phyloP scores from a whole-genome alignment of 768 basidiomycete species.

The Pisolithus marmoratus region DNA sequence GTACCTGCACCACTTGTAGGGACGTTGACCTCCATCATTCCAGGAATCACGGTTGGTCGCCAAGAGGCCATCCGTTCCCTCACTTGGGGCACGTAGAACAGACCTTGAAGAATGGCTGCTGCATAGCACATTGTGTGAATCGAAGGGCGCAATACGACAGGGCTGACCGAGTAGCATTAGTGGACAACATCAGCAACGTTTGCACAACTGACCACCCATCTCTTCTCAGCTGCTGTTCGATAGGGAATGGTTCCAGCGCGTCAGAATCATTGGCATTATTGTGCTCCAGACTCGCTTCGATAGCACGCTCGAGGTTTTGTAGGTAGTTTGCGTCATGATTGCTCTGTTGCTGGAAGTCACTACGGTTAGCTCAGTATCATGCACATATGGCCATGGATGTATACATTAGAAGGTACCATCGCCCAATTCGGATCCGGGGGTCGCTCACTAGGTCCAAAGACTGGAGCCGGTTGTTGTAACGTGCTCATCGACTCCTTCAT shows the following conservation, averaged over 20 bases:
- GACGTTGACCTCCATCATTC: constrained; percentile 13
- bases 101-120: constrained; percentile 46
- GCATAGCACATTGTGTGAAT: constrained; percentile 48
- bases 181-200: not conserved
- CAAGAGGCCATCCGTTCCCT: constrained; percentile 37
- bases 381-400: not conserved
- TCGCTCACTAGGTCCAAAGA: constrained; percentile 45
- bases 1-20: constrained; percentile 33
- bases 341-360: constrained; percentile 26
- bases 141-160: constrained; percentile 62
- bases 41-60: constrained; percentile 22
- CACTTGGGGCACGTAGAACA: constrained; percentile 71
- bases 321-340: constrained; percentile 46
- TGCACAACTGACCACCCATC: constrained; percentile 47
- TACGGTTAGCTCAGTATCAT: constrained; percentile 1
- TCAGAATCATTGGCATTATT: constrained; percentile 37
- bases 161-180: constrained; percentile 36
- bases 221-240: constrained; percentile 49
- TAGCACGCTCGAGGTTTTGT: constrained; percentile 60
- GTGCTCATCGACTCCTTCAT: constrained; percentile 49
- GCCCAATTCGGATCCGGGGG: constrained; percentile 60
- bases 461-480: constrained; percentile 15
- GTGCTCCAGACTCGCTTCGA: constrained; percentile 59
- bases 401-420: constrained; percentile 58
- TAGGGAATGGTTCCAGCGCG: constrained; percentile 47